A percentile compares a stretch with the other conserved stretches of the same genome.
Evolutionary conservation across 2,329 filamentous ascomycete species (phyloP).

Genomic region (Didymosphaeria variabile): DNA sequence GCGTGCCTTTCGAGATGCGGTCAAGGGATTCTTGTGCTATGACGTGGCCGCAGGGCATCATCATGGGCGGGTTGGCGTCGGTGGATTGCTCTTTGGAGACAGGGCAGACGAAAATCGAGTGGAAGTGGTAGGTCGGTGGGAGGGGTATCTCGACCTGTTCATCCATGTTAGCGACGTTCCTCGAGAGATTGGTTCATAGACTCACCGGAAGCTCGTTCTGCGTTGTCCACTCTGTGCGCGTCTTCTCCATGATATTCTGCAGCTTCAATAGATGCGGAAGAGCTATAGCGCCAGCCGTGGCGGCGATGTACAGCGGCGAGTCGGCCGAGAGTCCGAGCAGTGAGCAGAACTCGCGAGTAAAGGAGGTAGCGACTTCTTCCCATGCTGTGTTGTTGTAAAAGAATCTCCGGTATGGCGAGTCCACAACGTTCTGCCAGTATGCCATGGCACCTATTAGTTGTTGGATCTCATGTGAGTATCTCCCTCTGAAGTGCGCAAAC

Average conservation of each 20-base stretch:
- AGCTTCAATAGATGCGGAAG: conserved; percentile 89
- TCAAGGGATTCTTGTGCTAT: conserved; percentile 85
- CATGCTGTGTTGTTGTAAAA: conserved; percentile 82
- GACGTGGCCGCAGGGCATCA: conserved; percentile 95
- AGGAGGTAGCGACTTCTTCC: conserved; percentile 83
- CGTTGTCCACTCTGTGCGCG: conserved; percentile 94
- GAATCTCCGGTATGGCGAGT: conserved; percentile 80
- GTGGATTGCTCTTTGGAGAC: conserved; percentile 97
- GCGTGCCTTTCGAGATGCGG: conserved; percentile 77
- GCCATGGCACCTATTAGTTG: conserved; percentile 83
- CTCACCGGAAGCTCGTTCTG: conserved; percentile 87
- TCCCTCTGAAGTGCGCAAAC: conserved; percentile 76
- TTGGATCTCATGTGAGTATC: conserved; percentile 82
- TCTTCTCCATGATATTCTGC: conserved; percentile 84
- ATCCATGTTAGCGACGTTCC: conserved; percentile 5
- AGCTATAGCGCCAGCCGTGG: conserved; percentile 90
- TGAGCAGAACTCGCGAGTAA: conserved; percentile 94
- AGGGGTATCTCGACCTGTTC: conserved; percentile 70
- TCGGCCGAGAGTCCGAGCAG: conserved; percentile 88
- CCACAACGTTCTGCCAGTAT: conserved; percentile 75
- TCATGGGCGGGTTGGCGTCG: conserved; percentile 92
- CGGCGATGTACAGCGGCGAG: conserved; percentile 90
- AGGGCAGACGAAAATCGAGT: conserved; percentile 97
- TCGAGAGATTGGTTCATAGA: not conserved
- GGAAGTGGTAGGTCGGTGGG: conserved; percentile 75